Evolutionary conservation across 192 early-diverging fungal species (phyloP), one percentile per base, ranked within the genome.

Genomic region (Rhizophagus prolifer): DNA sequence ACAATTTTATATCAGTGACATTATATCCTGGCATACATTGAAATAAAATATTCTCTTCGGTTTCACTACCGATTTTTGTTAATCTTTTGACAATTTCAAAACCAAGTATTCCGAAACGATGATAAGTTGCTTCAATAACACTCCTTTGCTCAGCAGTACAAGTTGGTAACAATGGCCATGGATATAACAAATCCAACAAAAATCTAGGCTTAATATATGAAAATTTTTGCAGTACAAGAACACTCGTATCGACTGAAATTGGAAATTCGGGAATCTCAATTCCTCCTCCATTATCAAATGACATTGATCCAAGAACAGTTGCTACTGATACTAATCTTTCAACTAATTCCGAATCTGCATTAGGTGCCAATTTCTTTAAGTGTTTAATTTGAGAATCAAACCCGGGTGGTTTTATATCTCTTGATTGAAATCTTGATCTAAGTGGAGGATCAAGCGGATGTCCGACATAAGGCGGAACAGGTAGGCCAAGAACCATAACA

Each of bases 371-470:
- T 6, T 66, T 74, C 14, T 70, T 61, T 34, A 90, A 83, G 50
- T 89, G 88, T 16, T 79, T 64, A 34, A 90, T 63, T 75, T 90
- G 87, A 19, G 83, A 78, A 60, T 85, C 79, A 68, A 84, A 90
- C 66, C 82, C 82, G 25, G 88, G 88, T 16, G 81, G 79, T 64
- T 88, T 89, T 71, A 89, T 79, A 77, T 89, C 88, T 74, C 92
- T 81, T 21, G 87, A 87, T 78, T 94, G 92, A 82, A 95, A 95
- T 25, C 94, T 86, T 10, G 90, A 92, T 58, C 94, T 84, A 64
- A 95, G 85, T 25, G 94, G 94, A 38, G 94, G 94, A 82, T 95
- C 92, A 25, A 94, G 79, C 38, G 92, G 89, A 34, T 90, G 88
- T 3, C 90, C 91, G 10, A 88, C 81, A 81, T 90, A 91, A 19